These are phyloP conservation scores for Kuraishia piskuri DNA, from an alignment of 805 yeast species.

Conservation along the genomic window DNA sequence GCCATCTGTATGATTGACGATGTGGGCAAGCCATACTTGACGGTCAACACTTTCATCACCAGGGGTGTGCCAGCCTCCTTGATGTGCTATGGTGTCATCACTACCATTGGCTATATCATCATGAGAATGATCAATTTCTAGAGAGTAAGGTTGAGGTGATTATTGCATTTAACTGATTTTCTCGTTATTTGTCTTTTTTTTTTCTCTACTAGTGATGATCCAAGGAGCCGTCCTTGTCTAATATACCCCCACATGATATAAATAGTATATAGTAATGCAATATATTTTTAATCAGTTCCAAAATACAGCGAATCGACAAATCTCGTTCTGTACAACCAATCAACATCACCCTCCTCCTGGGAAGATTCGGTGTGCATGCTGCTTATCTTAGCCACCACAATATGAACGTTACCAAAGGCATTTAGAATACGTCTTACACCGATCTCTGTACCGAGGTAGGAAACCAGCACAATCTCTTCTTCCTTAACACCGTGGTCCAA, in stretches of 20 bases:
- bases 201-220: neutral
- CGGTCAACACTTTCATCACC: constrained; percentile 78
- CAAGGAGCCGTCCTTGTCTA: neutral
- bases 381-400: constrained; percentile 65
- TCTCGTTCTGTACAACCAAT: constrained; percentile 56
- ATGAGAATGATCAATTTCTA: constrained; percentile 53
- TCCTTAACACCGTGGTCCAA: constrained; percentile 68
- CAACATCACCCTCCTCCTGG: constrained; percentile 25
- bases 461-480: constrained; percentile 56
- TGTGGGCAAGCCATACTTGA: constrained; percentile 81
- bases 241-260: neutral
- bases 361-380: neutral
- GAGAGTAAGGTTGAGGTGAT: neutral
- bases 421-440: constrained; percentile 66
- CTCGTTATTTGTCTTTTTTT: neutral
- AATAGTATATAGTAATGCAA: neutral
- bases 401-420: constrained; percentile 63
- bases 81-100: constrained; percentile 61
- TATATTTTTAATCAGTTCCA: constrained; percentile 53
- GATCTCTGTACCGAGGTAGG: constrained; percentile 68
- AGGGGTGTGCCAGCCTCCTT: constrained; percentile 88
- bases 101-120: constrained; percentile 71
- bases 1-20: constrained; percentile 94
- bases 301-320: constrained; percentile 72
- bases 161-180: neutral